Evolutionary conservation across 73 alveolate genomes (phyloP), one percentile per base, ranked within the genome.

Genomic region (Durusdinium trenchii): DNA sequence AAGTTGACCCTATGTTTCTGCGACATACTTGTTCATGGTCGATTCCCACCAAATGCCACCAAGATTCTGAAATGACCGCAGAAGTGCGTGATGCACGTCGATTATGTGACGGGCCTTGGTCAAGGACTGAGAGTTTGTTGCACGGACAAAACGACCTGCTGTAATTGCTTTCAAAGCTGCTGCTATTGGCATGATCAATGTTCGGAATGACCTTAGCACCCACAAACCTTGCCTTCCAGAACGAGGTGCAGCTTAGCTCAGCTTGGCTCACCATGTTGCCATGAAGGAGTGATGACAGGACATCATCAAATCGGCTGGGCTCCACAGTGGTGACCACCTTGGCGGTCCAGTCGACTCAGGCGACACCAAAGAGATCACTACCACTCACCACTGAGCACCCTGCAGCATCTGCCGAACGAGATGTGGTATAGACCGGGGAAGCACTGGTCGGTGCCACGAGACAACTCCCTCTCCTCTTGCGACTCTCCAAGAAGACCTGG

Each of bases 61-160:
- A 35, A 86, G 84, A 51, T 46, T 3, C 96, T 43, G 98, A 91
- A 35, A 91, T 78, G 36, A 91, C 98, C 38, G 84, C 90, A 48
- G 98, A 91, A 42, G 98, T 91, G 32, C 98, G 98, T 46, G 98
- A 91, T 46, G 98, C 98, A 43, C 98, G 98, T 35, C 89, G 90
- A 64, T 76, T 47, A 26, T n/a, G 1, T 3, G 36, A 47, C 42
- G 94, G 94, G 51, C 94, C 94, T 84, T 18, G 94, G 32, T n/a
- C n/a, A n/a, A n/a, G n/a, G n/a, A n/a, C n/a, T n/a, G n/a, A n/a
- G n/a, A n/a, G n/a, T n/a, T n/a, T n/a, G n/a, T n/a, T n/a, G n/a
- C n/a, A n/a, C n/a, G n/a, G n/a, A n/a, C n/a, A n/a, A n/a, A n/a
- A n/a, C n/a, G n/a, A n/a, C n/a, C n/a, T n/a, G n/a, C n/a, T 73